These are phyloP conservation scores for Pseudocercospora ulei DNA, from an alignment of 2,329 filamentous ascomycete species.

Conservation along the genomic window DNA sequence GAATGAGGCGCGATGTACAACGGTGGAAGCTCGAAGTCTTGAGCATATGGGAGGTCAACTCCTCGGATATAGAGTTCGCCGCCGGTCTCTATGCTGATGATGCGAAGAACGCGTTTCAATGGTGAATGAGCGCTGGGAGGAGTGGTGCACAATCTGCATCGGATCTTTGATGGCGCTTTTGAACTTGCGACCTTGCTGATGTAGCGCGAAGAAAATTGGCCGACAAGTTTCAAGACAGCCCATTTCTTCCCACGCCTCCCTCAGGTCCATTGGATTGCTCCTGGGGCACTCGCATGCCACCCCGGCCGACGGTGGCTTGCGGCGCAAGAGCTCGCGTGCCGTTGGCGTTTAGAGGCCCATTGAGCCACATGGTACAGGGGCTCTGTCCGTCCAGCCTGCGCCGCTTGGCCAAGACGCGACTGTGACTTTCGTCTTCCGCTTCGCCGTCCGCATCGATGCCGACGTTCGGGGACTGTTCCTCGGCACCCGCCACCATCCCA, in stretches of 20 bases:
- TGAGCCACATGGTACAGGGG: neutral
- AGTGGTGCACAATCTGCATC: no score
- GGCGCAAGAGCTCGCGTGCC: slow-evolving; percentile 22
- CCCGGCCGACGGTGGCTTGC: slow-evolving; percentile 39
- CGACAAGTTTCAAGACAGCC: no score
- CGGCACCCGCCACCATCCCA: slow-evolving; percentile 23
- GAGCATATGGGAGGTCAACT: slow-evolving; percentile 46
- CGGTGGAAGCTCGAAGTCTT: slow-evolving; percentile 42
- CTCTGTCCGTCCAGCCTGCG: slow-evolving; percentile 11
- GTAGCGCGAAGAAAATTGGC: no score
- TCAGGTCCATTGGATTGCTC: slow-evolving; percentile 5
- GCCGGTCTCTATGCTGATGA: slow-evolving; percentile 36
- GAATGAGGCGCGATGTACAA: slow-evolving; percentile 40
- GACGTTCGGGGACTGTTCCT: slow-evolving; percentile 16
- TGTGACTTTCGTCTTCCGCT: slow-evolving; percentile 16
- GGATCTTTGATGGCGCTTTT: no score
- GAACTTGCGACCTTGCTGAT: no score
- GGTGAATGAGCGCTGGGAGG: neutral
- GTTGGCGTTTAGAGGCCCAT: slow-evolving; percentile 19
- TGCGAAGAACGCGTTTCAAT: slow-evolving; percentile 3
- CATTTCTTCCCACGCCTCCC: neutral
- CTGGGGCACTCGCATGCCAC: slow-evolving; percentile 2
- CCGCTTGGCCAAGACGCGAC: slow-evolving; percentile 17
- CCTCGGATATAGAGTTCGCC: slow-evolving; percentile 48
- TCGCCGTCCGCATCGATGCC: slow-evolving; percentile 23